Base-by-base conservation (phyloP, 2,329 filamentous ascomycete genomes). In the Biscogniauxia sp. region DNA sequence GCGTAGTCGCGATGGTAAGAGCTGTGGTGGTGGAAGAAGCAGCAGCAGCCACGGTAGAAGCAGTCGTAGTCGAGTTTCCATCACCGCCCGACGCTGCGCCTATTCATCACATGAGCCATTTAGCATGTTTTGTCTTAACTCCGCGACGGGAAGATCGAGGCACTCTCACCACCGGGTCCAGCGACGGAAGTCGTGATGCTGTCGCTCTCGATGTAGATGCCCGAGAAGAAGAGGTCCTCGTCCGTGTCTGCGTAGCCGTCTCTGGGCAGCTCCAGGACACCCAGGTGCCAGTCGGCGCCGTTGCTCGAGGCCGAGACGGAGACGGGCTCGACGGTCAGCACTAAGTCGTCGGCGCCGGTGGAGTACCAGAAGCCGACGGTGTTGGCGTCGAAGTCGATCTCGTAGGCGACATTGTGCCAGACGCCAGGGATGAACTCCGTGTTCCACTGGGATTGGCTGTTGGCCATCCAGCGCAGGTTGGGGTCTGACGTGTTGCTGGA, bases 371-470 rank as follows among this genome's bases (percentile, higher is more conserved):
- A 86, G 13, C 82, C 83, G 28, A 92, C 87, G 5, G 81, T 85
- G 65, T 81, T 77, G 49, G 78, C 82, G 17, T 74, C 75, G 69
- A 92, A 92, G 77, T 92, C 84, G 61, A 91, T 89, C 72, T 87
- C 88, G 69, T 91, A 91, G 54, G 88, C 89, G 68, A 91, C 81
- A 72, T 92, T 92, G 74, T 92, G 88, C 89, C 89, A 92, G 11
- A 87, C 83, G 50, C 81, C 84, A 1, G 88, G 79, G 57, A 79
- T 79, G 73, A 88, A 87, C 63, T 83, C 78, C 1, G 81, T 80
- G 68, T 82, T 84, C 88, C 88, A 92, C 67, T 89, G 77, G 55
- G 81, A 82, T 66, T 81, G 76, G 17, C 86, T 82, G 61, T 80
- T 79, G 9, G 86, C 84, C 74, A 85, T 83, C 87, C 88, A 92